Conservation (phyloP, 192 early-diverging fungal genomes). For the Polychytrium aggregatum region DNA sequence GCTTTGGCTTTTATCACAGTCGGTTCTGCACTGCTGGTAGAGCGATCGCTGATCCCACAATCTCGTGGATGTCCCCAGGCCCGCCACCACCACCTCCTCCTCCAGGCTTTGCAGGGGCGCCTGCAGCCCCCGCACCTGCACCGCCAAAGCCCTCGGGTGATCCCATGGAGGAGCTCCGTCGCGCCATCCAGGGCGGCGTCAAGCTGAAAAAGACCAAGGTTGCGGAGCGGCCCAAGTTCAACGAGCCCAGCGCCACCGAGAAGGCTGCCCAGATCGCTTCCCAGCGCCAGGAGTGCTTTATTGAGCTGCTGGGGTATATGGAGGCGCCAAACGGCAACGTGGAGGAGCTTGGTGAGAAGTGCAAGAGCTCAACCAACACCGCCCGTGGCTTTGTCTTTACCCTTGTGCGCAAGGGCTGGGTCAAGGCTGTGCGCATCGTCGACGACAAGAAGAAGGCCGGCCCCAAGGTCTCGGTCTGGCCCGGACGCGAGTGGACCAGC, state of each 20-base stretch:
- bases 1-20: too few relatives aligned
- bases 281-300: constrained; percentile 31
- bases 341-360: constrained; percentile 32
- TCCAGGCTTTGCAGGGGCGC: constrained; percentile 9
- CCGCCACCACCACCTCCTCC: constrained; percentile 24
- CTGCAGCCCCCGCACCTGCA: constrained; percentile 23
- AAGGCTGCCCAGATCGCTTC: constrained; percentile 8
- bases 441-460: constrained; percentile 5
- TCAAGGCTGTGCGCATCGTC: constrained; percentile 22
- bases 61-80: too few relatives aligned
- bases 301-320: constrained; percentile 45
- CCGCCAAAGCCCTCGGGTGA: constrained; percentile 15
- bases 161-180: constrained; percentile 15
- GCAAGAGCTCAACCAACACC: constrained; percentile 19
- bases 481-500: constrained; percentile 31
- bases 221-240: constrained; percentile 1
- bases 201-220: constrained; percentile 20
- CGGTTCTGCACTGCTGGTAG: too few relatives aligned
- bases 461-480: constrained; percentile 24
- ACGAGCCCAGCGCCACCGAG: constrained; percentile 2
- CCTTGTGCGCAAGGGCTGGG: constrained; percentile 36
- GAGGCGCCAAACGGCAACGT: constrained; percentile 41
- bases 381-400: constrained; percentile 37
- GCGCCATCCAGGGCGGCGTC: constrained; percentile 22
- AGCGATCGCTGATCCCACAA: too few relatives aligned